A percentile compares a stretch with the other conserved stretches of the same genome.
Conservation (phyloP, 345 rosid species). For the Rhodamnia rubescens region DNA sequence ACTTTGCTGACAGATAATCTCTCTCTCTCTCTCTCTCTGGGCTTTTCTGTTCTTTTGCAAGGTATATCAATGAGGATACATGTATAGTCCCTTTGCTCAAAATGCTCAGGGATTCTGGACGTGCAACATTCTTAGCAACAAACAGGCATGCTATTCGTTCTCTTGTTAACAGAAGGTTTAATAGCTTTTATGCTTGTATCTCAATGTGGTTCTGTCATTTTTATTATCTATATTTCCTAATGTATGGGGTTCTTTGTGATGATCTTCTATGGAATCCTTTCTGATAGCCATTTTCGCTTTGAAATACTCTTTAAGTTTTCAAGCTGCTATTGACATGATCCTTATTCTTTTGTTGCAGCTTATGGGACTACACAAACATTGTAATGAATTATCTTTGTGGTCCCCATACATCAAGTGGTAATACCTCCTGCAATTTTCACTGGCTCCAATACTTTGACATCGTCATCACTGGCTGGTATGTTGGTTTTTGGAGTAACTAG, state of each 20-base stretch:
- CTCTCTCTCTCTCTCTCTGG: neutral
- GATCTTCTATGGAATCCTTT: neutral
- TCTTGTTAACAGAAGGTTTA: neutral
- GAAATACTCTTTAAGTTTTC: neutral
- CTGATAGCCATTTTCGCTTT: neutral
- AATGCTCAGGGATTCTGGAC: slow-evolving; percentile 90
- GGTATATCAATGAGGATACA: slow-evolving; percentile 80
- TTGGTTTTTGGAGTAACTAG: neutral
- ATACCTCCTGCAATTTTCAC: slow-evolving; percentile 42
- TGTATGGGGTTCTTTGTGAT: neutral
- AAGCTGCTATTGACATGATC: neutral
- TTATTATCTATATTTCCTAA: neutral
- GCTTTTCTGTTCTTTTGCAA: slow-evolving; percentile 4
- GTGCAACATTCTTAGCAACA: slow-evolving; percentile 93
- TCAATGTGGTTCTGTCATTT: neutral
- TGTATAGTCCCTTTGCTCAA: slow-evolving; percentile 72
- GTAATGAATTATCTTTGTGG: slow-evolving; percentile 96
- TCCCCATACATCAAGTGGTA: slow-evolving; percentile 24
- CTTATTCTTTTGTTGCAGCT: slow-evolving; percentile 42
- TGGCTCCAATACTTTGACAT: slow-evolving; percentile 93
- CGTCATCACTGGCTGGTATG: slow-evolving; percentile 91
- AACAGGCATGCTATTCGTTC: slow-evolving; percentile 45
- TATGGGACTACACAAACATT: slow-evolving; percentile 96
- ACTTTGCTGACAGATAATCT: neutral
- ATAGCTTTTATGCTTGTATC: neutral